Conservation (phyloP, 106 monocot species). For the Allium fistulosum region DNA sequence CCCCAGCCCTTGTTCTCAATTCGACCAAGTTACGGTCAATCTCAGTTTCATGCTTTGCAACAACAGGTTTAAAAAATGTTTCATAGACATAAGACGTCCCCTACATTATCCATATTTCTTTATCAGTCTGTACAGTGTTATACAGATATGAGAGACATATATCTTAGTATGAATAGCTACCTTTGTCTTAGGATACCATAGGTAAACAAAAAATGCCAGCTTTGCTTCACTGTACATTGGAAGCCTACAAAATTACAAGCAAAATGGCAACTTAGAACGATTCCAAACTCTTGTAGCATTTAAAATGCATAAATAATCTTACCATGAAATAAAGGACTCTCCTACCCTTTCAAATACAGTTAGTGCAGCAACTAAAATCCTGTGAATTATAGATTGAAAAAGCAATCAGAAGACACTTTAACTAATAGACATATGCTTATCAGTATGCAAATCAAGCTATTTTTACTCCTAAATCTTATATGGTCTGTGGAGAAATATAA, state of each 20-base stretch:
- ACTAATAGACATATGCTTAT: too few species aligned
- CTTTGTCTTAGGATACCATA: conserved; percentile 93
- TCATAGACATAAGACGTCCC: conserved; percentile 72
- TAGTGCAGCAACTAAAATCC: conserved; percentile 79
- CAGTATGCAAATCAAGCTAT: too few species aligned
- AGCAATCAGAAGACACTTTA: too few species aligned
- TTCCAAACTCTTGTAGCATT: background rate
- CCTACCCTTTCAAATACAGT: conserved; percentile 75
- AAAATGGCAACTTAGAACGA: too few species aligned
- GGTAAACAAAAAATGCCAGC: conserved; percentile 75
- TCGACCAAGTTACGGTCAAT: conserved; percentile 65
- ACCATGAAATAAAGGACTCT: conserved; percentile 80
- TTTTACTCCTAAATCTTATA: too few species aligned
- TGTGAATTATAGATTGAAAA: conserved; percentile 10
- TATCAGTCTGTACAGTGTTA: too few species aligned
- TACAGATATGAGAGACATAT: too few species aligned
- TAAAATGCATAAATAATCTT: conserved; percentile 4
- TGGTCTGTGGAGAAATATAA: too few species aligned
- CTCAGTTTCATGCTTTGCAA: conserved; percentile 59
- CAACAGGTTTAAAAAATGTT: conserved; percentile 43
- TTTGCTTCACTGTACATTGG: conserved; percentile 94
- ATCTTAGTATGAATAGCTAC: conserved; percentile 13
- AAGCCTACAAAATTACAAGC: conserved; percentile 37
- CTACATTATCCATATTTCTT: conserved; percentile 17
- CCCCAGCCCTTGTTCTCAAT: conserved; percentile 49